Percentiles rank a stretch among this genome's conserved stretches.
Evolutionary conservation across 2,329 filamentous ascomycete species (phyloP).

Genomic region (Diaporthe sp.): DNA sequence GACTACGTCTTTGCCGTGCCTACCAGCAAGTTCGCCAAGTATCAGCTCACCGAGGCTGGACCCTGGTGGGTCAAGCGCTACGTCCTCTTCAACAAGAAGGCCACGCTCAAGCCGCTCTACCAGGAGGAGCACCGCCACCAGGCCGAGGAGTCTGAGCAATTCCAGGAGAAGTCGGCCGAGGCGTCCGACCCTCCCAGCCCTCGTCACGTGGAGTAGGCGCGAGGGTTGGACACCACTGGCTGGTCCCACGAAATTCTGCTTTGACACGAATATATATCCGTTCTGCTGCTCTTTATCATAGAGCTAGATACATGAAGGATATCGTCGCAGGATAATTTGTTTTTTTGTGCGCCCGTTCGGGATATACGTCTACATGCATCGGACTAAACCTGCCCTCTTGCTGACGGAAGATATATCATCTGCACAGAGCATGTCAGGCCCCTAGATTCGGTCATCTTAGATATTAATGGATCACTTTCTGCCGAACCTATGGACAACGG

Average conservation of each 20-base stretch:
- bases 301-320: slow-evolving; percentile 8
- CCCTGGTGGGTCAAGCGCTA: slow-evolving; percentile 74
- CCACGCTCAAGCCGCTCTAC: slow-evolving; percentile 58
- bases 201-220: slow-evolving; percentile 24
- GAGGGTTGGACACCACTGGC: not conserved
- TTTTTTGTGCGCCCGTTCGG: not conserved
- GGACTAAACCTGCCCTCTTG: not conserved
- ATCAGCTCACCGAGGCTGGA: slow-evolving; percentile 68
- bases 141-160: not conserved
- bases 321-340: not conserved
- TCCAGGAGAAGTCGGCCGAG: slow-evolving; percentile 23
- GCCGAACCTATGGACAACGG: not conserved
- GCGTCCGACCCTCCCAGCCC: slow-evolving; percentile 20
- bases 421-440: not conserved
- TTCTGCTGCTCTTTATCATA: not conserved
- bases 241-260: slow-evolving; percentile 7
- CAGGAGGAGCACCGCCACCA: slow-evolving; percentile 36
- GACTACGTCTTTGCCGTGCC: slow-evolving; percentile 74
- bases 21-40: slow-evolving; percentile 68
- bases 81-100: slow-evolving; percentile 63
- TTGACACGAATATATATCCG: slow-evolving; percentile 20
- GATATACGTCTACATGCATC: slow-evolving; percentile 22
- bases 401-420: not conserved
- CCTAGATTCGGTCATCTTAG: slow-evolving; percentile 12
- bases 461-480: slow-evolving; percentile 33